Evolutionary conservation across 441 rosid genomes (phyloP), one percentile per base, ranked within the genome.

Genomic region (Jatropha multifida): DNA sequence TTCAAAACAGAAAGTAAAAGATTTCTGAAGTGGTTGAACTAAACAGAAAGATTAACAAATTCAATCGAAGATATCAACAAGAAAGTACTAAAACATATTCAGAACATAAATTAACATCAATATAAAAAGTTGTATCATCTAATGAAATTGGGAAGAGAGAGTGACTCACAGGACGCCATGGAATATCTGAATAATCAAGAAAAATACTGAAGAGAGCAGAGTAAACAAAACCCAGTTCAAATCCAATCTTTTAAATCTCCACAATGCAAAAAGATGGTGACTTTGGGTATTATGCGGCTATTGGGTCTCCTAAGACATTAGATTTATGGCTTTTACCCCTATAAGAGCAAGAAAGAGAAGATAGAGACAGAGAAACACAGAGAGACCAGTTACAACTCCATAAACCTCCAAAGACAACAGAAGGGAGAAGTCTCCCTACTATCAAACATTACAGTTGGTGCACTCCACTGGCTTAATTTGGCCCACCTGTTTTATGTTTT

Each of bases 91-190:
- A 42, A 7, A 6, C 55, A 58, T 3, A 44, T 0, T 26, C 37
- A 55, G 12, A 55, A 23, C 10, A 27, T 1, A 26, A 12, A 58
- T 4, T 23, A 12, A 14, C 17, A 26, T 26, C 12, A 58, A 23
- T 23, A 40, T 6, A 14, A 72, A 40, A 58, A 27, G 26, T 32
- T 61, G 15, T 11, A 46, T 60, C 66, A 61, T 32, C 2, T 44
- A 72, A 60, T 27, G 32, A 27, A 72, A 60, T 18, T 27, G 12
- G 71, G 68, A 54, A 27, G 32, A 71, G 42, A 52, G 58, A 68
- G 38, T 58, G 69, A 84, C 90, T 89, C 72, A 90, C 95, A 88
- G 76, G 95, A 88, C 77, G 93, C 93, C 95, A 90, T 72, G 85
- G 79, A 77, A 51, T 32, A 18, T 72, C 26, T 18, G 73, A 32